Conservation (phyloP, 208 protist species). For the Acanthamoeba triangularis region DNA sequence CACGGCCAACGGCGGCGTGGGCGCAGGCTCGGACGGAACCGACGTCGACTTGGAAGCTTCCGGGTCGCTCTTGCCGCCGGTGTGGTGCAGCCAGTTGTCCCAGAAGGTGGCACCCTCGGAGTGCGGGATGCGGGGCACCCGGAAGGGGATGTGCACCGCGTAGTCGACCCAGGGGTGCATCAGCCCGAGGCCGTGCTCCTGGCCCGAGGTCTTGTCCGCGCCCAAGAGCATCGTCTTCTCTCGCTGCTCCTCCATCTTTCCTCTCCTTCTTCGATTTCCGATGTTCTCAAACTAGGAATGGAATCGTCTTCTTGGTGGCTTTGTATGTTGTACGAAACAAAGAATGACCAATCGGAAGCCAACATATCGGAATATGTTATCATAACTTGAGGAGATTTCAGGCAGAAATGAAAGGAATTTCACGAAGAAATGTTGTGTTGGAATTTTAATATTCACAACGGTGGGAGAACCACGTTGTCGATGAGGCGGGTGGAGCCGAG, state of each 20-base stretch:
- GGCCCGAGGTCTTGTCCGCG: neutral
- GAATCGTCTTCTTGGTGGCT: neutral
- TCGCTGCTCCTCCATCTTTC: neutral
- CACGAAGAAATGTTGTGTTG: too few species aligned
- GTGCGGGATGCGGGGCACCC: neutral
- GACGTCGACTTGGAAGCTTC: neutral
- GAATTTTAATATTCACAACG: neutral
- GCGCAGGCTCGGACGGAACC: neutral
- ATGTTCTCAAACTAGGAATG: too few species aligned
- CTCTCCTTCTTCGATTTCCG: neutral
- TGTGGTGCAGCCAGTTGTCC: slow-evolving; percentile 39
- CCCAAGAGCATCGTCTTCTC: neutral
- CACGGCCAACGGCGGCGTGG: neutral
- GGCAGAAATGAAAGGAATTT: too few species aligned
- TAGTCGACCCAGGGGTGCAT: neutral
- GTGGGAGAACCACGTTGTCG: slow-evolving; percentile 58
- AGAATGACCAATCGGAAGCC: too few species aligned
- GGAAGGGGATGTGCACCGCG: neutral
- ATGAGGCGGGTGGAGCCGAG: slow-evolving; percentile 67
- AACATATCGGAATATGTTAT: too few species aligned
- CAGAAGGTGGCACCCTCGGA: neutral
- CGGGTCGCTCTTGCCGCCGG: neutral
- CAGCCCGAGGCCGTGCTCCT: neutral
- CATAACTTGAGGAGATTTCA: too few species aligned
- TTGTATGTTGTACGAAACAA: neutral